Evolutionary conservation across 441 rosid species (phyloP), one percentile per base, ranked within the genome.

Genomic region (Eutrema salsugineum): DNA sequence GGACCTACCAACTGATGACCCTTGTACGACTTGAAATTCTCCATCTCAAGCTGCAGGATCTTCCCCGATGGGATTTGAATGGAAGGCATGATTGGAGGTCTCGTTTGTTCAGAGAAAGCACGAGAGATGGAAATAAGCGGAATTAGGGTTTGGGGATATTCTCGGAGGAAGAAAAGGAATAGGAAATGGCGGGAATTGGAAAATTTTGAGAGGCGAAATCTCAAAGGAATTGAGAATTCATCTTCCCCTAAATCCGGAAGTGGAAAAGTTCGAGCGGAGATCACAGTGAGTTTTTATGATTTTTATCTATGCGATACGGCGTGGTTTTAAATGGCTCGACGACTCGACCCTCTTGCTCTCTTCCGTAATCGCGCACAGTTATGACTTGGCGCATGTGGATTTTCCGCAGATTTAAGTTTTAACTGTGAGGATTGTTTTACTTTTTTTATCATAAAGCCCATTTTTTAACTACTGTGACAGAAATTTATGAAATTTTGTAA

Each of bases 1-100:
- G 99, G 98, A 16, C 99, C 99, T 15, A 95, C 88, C 8, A 78
- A 57, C 57, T 96, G 98, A 40, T 72, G 78, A 19, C 99, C 98
- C 78, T 90, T 93, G 88, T 91, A 96, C 54, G 99, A 96, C 81
- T 96, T 96, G 97, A 96, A 96, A 61, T 96, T 96, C 81, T 93
- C 98, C 76, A 93, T 83, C 81, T 93, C 99, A 39, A 93, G 74
- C 51, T 82, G 88, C 43, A 79, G 83, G 57, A 96, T 96, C 82
- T 85, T 87, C 33, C 99, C 99, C 39, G 70, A 2, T 3, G 93
- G 86, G n/a, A 88, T 72, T 51, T 70, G 54, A 50, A 87, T 78
- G 36, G 96, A 72, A 30, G 98, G 97, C 99, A 96, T 96, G 74
- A 28, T 56, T 62, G 24, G 64, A 38, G 55, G 10, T 53, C 42